Percentiles rank a stretch among this genome's conserved stretches.
Conservation (phyloP, 768 basidiomycete species). For the Cubamyces lactineus region DNA sequence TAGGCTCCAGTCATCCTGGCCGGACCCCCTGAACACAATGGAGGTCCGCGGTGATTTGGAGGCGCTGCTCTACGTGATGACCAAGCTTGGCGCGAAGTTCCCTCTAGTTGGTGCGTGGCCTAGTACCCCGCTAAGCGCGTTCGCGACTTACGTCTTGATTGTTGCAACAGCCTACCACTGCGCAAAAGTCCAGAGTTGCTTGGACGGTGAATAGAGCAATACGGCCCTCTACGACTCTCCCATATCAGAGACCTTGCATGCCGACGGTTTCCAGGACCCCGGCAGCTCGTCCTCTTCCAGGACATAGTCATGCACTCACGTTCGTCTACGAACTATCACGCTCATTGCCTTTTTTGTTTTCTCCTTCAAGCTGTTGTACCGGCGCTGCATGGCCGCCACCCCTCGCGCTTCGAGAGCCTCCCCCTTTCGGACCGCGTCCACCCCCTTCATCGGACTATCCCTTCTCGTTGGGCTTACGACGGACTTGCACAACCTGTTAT, state of each 20-base stretch:
- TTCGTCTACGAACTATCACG: conserved; percentile 29
- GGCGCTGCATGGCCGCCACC: conserved; percentile 22
- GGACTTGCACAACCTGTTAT: conserved; percentile 14
- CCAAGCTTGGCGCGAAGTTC: conserved; percentile 58
- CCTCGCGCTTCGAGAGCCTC: conserved; percentile 21
- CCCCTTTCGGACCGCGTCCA: conserved; percentile 23
- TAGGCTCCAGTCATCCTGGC: conserved; percentile 65
- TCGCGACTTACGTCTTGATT: neutral
- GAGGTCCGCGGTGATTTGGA: conserved; percentile 67
- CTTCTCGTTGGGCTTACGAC: conserved; percentile 14
- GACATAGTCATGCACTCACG: conserved; percentile 26
- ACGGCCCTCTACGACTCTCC: conserved; percentile 16
- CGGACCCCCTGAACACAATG: conserved; percentile 51
- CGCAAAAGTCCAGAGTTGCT: conserved; percentile 34
- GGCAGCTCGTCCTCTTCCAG: neutral
- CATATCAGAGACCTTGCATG: conserved; percentile 4
- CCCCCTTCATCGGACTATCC: conserved; percentile 14
- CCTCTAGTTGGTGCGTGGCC: conserved; percentile 52
- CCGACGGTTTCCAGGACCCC: neutral
- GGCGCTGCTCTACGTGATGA: conserved; percentile 66
- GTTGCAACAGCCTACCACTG: conserved; percentile 31
- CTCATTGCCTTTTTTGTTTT: conserved; percentile 20
- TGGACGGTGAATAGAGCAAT: conserved; percentile 29
- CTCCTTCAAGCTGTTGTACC: conserved; percentile 17
- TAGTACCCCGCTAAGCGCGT: neutral